These are phyloP conservation scores for Castanopsis chinensis DNA, from an alignment of 306 rosid genomes.

Conservation along the genomic window DNA sequence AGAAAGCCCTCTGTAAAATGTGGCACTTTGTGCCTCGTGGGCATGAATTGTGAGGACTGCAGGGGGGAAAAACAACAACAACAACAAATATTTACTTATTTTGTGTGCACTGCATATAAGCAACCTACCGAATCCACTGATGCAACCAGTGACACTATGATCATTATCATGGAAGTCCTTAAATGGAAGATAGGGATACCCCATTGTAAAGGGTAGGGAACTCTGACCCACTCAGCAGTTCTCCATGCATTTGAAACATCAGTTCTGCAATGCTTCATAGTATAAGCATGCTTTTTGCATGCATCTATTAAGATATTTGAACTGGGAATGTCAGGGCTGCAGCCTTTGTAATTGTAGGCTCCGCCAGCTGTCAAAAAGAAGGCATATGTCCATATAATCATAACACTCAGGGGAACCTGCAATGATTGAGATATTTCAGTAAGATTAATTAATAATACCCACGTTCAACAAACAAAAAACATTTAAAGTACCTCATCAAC, in stretches of 20 bases:
- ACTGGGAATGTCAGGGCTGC: slow-evolving; percentile 75
- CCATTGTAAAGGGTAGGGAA: slow-evolving; percentile 91
- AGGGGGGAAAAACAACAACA: too few relatives aligned
- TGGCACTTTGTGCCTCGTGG: too few relatives aligned
- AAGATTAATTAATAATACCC: slow-evolving; percentile 14
- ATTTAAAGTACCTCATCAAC: background rate
- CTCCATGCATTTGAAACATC: slow-evolving; percentile 78
- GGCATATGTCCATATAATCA: slow-evolving; percentile 77
- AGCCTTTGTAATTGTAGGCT: slow-evolving; percentile 81
- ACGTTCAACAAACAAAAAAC: background rate
- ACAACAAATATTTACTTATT: background rate
- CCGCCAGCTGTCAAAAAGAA: slow-evolving; percentile 92
- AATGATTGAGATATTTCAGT: slow-evolving; percentile 18
- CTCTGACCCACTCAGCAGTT: slow-evolving; percentile 74
- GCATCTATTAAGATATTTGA: slow-evolving; percentile 79
- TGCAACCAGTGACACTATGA: slow-evolving; percentile 71
- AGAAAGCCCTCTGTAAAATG: too few relatives aligned
- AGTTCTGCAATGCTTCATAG: slow-evolving; percentile 88
- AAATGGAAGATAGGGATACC: slow-evolving; percentile 78
- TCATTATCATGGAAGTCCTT: slow-evolving; percentile 80
- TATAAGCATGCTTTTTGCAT: slow-evolving; percentile 75
- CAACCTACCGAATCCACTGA: slow-evolving; percentile 83
- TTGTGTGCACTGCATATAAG: background rate
- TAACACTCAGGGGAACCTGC: slow-evolving; percentile 86
- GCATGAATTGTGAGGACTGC: too few relatives aligned